A percentile compares a stretch with the other conserved stretches of the same genome.
Conservation (phyloP, 768 basidiomycete genomes). For the Rhodotorula taiwanensis region DNA sequence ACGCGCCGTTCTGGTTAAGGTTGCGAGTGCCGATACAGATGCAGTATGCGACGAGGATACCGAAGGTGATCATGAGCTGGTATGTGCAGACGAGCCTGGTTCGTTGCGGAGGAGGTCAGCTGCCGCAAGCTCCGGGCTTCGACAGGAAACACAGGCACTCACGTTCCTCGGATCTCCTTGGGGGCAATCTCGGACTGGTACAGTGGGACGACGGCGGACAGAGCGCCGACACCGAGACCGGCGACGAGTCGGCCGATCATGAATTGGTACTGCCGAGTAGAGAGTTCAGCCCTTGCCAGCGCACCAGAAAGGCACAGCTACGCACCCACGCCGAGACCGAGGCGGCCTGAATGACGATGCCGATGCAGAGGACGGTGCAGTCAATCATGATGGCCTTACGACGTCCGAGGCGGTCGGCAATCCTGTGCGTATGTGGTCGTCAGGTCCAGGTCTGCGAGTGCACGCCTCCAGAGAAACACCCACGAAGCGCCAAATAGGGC, state of each 20-base stretch:
- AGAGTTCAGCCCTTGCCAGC: background rate
- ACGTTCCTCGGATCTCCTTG: slow-evolving; percentile 61
- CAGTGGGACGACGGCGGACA: slow-evolving; percentile 64
- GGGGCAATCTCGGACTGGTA: slow-evolving; percentile 70
- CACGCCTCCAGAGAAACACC: too few species aligned
- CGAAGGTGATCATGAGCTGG: slow-evolving; percentile 49
- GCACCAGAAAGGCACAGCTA: background rate
- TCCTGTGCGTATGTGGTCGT: slow-evolving; percentile 47
- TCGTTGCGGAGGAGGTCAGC: too few species aligned
- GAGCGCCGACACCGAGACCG: slow-evolving; percentile 62
- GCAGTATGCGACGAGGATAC: slow-evolving; percentile 54
- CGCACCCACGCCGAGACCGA: slow-evolving; percentile 52
- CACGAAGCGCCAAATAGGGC: slow-evolving; percentile 59
- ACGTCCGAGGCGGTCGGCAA: slow-evolving; percentile 61
- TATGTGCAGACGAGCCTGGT: slow-evolving; percentile 46
- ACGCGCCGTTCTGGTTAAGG: slow-evolving; percentile 48
- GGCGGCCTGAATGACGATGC: slow-evolving; percentile 55
- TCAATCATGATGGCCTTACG: slow-evolving; percentile 60
- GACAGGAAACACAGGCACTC: slow-evolving; percentile 37
- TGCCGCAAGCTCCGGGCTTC: too few species aligned
- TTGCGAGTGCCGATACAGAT: slow-evolving; percentile 57
- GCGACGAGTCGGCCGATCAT: slow-evolving; percentile 50
- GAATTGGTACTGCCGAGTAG: background rate
- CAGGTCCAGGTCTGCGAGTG: slow-evolving; percentile 46
- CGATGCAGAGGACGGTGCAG: slow-evolving; percentile 56